phyloP scores from a whole-genome alignment of 2,329 filamentous ascomycete species.

The Metarhizium brunneum region DNA sequence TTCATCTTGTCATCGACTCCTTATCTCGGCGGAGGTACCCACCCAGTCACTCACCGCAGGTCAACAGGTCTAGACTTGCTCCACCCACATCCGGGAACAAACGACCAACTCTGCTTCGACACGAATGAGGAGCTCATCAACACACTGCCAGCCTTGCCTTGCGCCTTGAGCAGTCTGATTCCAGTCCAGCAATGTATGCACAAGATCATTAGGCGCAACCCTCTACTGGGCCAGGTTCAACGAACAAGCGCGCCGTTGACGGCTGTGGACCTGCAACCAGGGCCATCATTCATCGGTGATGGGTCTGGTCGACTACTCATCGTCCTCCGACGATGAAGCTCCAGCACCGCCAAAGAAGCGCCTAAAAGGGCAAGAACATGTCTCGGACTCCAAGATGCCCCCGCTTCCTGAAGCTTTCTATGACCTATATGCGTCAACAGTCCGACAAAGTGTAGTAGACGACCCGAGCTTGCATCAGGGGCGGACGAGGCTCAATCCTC shows the following conservation, averaged over 20 bases:
- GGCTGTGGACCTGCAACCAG: too few species aligned
- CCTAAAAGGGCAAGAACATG: slow-evolving; percentile 1
- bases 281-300: neutral
- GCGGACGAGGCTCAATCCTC: slow-evolving; percentile 70
- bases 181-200: too few species aligned
- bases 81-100: too few species aligned
- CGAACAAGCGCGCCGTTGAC: neutral
- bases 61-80: too few species aligned
- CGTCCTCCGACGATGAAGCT: slow-evolving; percentile 25
- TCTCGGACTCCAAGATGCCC: slow-evolving; percentile 38
- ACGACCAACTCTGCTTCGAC: too few species aligned
- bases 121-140: too few species aligned
- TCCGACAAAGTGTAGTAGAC: slow-evolving; percentile 68
- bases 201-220: neutral
- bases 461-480: slow-evolving; percentile 81
- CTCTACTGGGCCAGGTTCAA: neutral
- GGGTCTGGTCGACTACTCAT: slow-evolving; percentile 56
- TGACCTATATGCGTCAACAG: slow-evolving; percentile 79
- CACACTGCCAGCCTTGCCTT: too few species aligned
- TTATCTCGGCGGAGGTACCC: too few species aligned
- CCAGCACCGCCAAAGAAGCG: slow-evolving; percentile 15
- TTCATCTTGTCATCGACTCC: too few species aligned
- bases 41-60: too few species aligned
- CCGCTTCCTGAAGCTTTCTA: slow-evolving; percentile 75
- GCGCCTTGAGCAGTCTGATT: too few species aligned